Conservation (phyloP, 2,329 filamentous ascomycete genomes). For the Ceratocystis variospora region DNA sequence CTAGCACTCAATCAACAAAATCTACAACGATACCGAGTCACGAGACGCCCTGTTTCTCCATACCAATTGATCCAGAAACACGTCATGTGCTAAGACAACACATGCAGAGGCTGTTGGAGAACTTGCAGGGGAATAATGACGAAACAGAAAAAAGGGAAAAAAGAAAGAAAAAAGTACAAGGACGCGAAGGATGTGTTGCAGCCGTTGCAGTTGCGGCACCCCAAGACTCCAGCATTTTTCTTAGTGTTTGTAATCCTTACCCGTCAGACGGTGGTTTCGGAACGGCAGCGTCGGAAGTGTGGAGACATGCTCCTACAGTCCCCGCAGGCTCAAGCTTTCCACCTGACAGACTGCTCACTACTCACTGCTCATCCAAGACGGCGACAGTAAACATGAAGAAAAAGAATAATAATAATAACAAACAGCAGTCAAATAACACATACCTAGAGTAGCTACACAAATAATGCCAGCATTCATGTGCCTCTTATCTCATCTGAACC, state of each 20-base stretch:
- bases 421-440: neutral
- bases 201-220: too few relatives aligned
- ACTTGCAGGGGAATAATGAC: neutral
- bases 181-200: too few relatives aligned
- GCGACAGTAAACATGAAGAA: neutral
- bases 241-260: neutral
- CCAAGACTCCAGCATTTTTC: neutral
- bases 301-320: neutral
- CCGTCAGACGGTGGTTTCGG: neutral
- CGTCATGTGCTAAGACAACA: constrained; percentile 6
- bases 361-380: neutral
- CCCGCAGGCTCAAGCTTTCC: neutral
- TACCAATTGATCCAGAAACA: neutral
- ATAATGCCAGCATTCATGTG: neutral
- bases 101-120: constrained; percentile 1
- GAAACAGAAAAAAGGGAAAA: neutral
- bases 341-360: too few relatives aligned
- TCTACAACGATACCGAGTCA: neutral
- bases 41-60: constrained; percentile 3
- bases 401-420: neutral
- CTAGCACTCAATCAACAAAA: neutral
- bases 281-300: neutral
- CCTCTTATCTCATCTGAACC: constrained; percentile 53
- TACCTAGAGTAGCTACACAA: neutral
- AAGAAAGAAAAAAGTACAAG: neutral